Conservation (phyloP, 2,329 filamentous ascomycete species). For the Calonectria honghensis region DNA sequence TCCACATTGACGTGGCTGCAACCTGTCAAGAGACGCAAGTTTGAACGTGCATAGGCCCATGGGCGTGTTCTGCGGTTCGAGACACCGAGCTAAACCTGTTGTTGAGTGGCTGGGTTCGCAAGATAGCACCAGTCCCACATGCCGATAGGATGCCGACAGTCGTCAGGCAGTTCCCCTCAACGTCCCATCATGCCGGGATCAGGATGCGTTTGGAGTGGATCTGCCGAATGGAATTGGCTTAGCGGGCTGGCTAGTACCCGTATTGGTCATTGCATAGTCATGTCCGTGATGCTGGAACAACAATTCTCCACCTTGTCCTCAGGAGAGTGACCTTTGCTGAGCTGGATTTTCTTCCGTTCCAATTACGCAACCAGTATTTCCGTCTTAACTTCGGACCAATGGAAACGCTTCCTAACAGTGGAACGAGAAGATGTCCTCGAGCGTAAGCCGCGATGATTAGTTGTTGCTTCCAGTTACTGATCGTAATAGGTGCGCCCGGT, state of each 20-base stretch:
- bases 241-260: background rate
- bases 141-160: conserved; percentile 9
- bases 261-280: background rate
- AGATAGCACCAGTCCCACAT: background rate
- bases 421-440: conserved; percentile 12
- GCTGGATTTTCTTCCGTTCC: background rate
- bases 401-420: background rate
- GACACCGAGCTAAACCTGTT: background rate
- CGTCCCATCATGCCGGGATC: background rate
- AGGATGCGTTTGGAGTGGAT: background rate
- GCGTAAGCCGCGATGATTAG: background rate
- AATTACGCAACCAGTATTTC: background rate
- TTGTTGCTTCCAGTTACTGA: background rate
- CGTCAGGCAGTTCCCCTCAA: background rate
- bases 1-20: background rate
- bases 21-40: too few species aligned
- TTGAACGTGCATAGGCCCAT: background rate
- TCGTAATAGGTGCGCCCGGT: conserved; percentile 1
- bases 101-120: background rate
- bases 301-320: conserved; percentile 9
- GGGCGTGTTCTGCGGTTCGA: background rate
- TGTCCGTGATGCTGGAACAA: conserved; percentile 5
- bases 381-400: background rate
- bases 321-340: background rate
- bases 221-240: background rate